These are phyloP conservation scores for Collybia sp. DNA, from an alignment of 768 basidiomycete species.

Conservation along the genomic window DNA sequence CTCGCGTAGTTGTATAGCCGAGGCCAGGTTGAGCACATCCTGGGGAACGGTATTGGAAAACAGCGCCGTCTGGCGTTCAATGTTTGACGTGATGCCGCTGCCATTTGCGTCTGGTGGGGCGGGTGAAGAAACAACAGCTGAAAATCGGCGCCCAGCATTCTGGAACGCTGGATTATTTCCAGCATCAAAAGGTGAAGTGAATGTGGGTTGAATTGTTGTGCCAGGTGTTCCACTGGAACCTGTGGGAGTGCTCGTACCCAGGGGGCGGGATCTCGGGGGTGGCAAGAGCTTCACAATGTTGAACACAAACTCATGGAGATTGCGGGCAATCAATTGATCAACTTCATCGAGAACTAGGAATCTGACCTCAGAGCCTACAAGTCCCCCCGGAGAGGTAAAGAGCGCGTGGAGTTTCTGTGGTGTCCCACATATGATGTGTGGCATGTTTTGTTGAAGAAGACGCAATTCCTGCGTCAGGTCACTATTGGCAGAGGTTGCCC, in stretches of 20 bases:
- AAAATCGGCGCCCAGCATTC: conserved; percentile 51
- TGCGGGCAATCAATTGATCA: conserved; percentile 96
- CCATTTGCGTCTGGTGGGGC: conserved; percentile 30
- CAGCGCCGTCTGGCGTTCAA: conserved; percentile 88
- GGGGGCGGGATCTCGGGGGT: conserved; percentile 71
- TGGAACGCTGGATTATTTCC: conserved; percentile 33
- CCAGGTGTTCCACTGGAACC: conserved; percentile 21
- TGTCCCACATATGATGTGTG: conserved; percentile 95
- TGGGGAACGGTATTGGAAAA: conserved; percentile 98
- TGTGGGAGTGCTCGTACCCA: conserved; percentile 39
- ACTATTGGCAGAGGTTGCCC: conserved; percentile 57
- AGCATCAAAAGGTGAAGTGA: conserved; percentile 43
- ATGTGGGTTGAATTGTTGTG: conserved; percentile 31
- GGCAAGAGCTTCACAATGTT: conserved; percentile 91
- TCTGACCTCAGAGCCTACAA: conserved; percentile 79
- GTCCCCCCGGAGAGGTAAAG: conserved; percentile 75
- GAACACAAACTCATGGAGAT: conserved; percentile 92
- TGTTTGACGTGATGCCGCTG: conserved; percentile 26
- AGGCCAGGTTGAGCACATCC: conserved; percentile 94
- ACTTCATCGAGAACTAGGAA: conserved; percentile 97
- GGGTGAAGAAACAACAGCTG: conserved; percentile 47
- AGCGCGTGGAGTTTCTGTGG: conserved; percentile 94
- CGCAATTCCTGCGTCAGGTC: conserved; percentile 76
- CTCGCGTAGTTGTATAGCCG: conserved; percentile 89
- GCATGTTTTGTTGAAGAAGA: conserved; percentile 84